Conservation (phyloP, 208 protist genomes). For the Lotmaria passim region DNA sequence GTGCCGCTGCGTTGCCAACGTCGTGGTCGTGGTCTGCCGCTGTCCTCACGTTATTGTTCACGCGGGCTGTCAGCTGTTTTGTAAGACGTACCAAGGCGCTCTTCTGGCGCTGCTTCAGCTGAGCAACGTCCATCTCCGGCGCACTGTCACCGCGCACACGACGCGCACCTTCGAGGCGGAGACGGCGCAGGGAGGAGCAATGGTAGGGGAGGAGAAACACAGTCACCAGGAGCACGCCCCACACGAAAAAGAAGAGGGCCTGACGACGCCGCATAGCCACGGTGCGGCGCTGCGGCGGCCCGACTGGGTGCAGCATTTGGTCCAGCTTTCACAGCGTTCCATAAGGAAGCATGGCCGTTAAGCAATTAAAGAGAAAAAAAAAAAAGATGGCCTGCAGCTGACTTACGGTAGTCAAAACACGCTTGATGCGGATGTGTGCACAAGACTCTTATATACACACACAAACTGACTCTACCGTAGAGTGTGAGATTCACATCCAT, state of each 20-base stretch:
- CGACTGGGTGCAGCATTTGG: conserved; percentile 47
- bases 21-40: not conserved
- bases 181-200: conserved; percentile 36
- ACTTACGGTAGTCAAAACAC: too few species aligned
- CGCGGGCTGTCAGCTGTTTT: not conserved
- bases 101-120: conserved; percentile 5
- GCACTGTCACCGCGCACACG: conserved; percentile 24
- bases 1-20: not conserved
- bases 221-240: conserved; percentile 37
- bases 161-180: conserved; percentile 21
- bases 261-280: conserved; percentile 38
- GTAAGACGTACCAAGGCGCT: conserved; percentile 18
- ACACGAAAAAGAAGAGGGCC: conserved; percentile 46
- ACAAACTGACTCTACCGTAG: too few species aligned
- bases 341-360: conserved; percentile 65
- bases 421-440: too few species aligned
- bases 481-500: too few species aligned
- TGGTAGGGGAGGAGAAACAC: conserved; percentile 58
- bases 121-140: conserved; percentile 9
- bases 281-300: conserved; percentile 36
- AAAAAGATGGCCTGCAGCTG: not conserved
- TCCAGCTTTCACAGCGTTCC: conserved; percentile 61
- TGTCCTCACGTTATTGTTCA: not conserved
- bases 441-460: too few species aligned
- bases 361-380: not conserved